Base-by-base conservation (phyloP, 179 eudicot genomes). In the Patellifolia procumbens region DNA sequence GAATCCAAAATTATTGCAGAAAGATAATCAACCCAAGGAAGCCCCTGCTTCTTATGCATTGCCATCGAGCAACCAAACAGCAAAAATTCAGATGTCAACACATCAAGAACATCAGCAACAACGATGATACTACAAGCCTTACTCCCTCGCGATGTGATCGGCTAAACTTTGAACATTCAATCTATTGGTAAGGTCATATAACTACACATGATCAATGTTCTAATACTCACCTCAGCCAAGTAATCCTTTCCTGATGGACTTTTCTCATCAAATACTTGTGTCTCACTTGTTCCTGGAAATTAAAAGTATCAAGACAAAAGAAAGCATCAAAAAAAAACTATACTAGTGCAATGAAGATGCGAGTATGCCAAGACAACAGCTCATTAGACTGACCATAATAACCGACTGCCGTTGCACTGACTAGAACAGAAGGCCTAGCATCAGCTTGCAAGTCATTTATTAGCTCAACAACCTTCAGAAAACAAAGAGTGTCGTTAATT, bases 161-260 rank as follows among this genome's bases (percentile, higher is more conserved):
- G 53, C n/a, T 67, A 20, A 52, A n/a, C 28, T 56, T 66, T 15
- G 46, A 52, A 76, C 19, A 61, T 3, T 4, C 5, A 49, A 59
- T 2, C 49, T 35, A 31, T 48, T 16, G 58, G 29, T 76, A 19
- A 39, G 53, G 66, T 64, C 29, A 39, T 73, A 35, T 63, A 70
- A 74, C 67, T 64, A 52, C 29, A 65, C 13, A 61, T 68, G 45
- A 4, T 60, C 31, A 28, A 74, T 28, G 35, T 42, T 69, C 19
- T 16, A 51, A 49, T 45, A 55, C 61, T 91, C 81, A 95, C 99
- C 98, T 93, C 92, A 29, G 99, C 92, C 83, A 96, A 83, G 86
- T 90, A 96, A 83, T 96, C 98, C 79, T 89, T 90, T 83, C 99
- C 99, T 19, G 99, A 91, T 31, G 99, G 96, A 77, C 99, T 96